Evolutionary conservation across 164 flowering plant genomes (phyloP).

Genomic region (Hamamelis virginiana): DNA sequence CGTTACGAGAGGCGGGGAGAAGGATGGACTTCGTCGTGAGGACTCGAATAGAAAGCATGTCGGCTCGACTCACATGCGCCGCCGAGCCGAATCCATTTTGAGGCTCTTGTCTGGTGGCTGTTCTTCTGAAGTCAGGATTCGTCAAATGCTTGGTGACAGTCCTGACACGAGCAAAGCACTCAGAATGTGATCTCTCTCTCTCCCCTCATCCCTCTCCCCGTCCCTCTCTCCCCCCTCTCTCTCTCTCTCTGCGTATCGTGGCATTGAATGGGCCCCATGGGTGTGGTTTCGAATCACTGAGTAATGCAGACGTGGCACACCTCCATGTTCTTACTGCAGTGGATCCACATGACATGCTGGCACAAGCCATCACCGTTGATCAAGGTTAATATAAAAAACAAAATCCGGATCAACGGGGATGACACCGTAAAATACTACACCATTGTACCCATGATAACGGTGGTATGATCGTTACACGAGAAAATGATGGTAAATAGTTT

Average conservation of each 20-base stretch:
- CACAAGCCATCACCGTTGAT: no score
- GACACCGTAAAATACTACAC: neutral
- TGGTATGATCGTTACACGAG: neutral
- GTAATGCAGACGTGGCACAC: no score
- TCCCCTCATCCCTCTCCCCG: constrained; percentile 25
- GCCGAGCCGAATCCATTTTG: constrained; percentile 66
- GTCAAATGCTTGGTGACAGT: constrained; percentile 66
- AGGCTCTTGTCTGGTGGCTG: constrained; percentile 46
- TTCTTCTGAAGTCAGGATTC: constrained; percentile 63
- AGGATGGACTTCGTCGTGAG: neutral
- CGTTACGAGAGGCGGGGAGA: neutral
- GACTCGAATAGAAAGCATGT: constrained; percentile 14
- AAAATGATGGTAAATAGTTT: neutral
- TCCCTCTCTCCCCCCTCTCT: no score
- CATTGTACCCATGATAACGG: neutral
- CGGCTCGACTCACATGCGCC: constrained; percentile 35
- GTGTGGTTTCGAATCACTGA: no score
- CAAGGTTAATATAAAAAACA: no score
- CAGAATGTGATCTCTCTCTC: constrained; percentile 55
- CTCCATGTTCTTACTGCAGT: no score
- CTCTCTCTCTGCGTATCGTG: constrained; percentile 8
- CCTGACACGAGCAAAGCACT: constrained; percentile 95
- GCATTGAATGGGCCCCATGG: neutral
- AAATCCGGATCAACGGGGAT: no score
- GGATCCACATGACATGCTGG: no score